Base-by-base conservation (phyloP, 345 rosid species). In the Ceriops tagal region DNA sequence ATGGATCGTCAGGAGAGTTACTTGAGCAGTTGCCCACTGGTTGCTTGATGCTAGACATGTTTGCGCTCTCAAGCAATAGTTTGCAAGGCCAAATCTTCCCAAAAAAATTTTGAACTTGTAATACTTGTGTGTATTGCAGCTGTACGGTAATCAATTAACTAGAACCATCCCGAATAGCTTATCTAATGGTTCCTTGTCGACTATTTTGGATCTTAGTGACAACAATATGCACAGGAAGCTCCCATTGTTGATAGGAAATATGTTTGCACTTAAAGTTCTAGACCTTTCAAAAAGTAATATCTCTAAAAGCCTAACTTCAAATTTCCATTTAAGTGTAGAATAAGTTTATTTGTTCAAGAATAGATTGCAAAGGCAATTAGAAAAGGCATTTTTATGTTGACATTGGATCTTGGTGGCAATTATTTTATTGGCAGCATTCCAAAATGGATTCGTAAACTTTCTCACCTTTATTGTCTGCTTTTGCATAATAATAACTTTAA, bases 371-470 rank as follows among this genome's bases (percentile, higher is more conserved):
- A 64, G 64, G 46, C 20, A 52, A 19, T 51, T 75, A 26, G 22
- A 6, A 26, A 10, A 55, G 35, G 56, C 20, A 8, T 46, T 58
- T 30, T n/a, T 22, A 13, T 27, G 6, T 0, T 0, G 1, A 6
- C 21, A 2, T n/a, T 72, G 26, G 77, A 77, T 62, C 59, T 77
- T 3, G 64, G 66, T 27, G 37, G 62, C 0, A 79, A 82, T 34
- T 11, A 16, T 24, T 53, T 83, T 3, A 15, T 31, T 0, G 80
- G 83, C 1, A 13, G 8, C 0, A 49, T 82, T 62, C 79, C 78
- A 1, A 10, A 65, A 18, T 75, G 77, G 72, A 69, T 78, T 21
- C 65, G 9, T 6, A 21, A 1, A 0, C n/a, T 77, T 47, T 7
- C 32, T 1, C 0, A 18, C 1, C 28, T 79, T 66, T 46, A 71